A percentile compares a stretch with the other conserved stretches of the same genome.
Conservation (phyloP, 2,329 filamentous ascomycete genomes). For the Colletotrichum karsti region DNA sequence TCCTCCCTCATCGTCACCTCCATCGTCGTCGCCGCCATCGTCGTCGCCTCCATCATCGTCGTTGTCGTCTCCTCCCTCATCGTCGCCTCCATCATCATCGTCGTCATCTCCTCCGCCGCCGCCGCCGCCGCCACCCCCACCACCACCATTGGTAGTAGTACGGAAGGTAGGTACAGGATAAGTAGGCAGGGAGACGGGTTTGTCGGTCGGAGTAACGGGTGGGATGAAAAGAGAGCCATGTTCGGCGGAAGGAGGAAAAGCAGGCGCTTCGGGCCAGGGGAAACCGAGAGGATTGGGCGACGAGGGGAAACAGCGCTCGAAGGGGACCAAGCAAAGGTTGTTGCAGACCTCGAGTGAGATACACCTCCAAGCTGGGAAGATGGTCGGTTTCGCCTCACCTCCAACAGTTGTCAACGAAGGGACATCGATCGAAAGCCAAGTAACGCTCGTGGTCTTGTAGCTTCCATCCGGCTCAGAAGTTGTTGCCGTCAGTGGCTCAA, state of each 20-base stretch:
- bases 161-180: neutral
- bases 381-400: neutral
- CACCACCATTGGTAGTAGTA: neutral
- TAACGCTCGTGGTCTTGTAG: conserved; percentile 10
- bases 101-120: neutral
- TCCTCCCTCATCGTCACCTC: neutral
- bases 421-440: conserved; percentile 22
- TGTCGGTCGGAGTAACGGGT: neutral
- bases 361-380: conserved; percentile 15
- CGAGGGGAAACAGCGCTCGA: neutral
- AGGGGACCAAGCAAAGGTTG: conserved; percentile 1
- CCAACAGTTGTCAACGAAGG: neutral
- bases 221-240: neutral
- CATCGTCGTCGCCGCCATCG: neutral
- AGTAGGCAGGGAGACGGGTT: neutral
- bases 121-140: neutral
- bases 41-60: neutral
- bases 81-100: neutral
- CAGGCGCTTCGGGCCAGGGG: conserved; percentile 5
- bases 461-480: neutral
- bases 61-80: accelerated
- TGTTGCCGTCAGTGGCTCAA: conserved; percentile 9
- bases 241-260: neutral
- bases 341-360: conserved; percentile 14
- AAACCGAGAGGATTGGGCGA: neutral